Evolutionary conservation across 2,329 filamentous ascomycete genomes (phyloP).

Genomic region (Cyclaneusma minus): DNA sequence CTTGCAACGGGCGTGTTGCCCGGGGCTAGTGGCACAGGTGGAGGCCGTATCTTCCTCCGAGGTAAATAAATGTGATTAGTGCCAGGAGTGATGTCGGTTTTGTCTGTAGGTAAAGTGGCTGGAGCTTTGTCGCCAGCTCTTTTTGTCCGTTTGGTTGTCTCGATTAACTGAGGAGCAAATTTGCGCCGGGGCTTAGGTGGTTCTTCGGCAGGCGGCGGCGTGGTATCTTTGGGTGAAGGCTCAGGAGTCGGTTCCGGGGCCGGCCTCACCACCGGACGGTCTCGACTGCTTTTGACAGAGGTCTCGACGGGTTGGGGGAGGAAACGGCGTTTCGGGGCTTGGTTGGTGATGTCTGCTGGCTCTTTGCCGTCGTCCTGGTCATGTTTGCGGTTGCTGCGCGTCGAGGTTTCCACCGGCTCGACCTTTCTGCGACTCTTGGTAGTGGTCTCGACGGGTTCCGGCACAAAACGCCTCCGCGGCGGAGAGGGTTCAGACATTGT

Average conservation of each 20-base stretch:
- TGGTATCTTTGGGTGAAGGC: slow-evolving; percentile 32
- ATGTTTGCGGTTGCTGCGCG: slow-evolving; percentile 22
- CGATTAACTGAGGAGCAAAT: slow-evolving; percentile 69
- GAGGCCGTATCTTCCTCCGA: slow-evolving; percentile 5
- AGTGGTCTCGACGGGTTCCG: slow-evolving; percentile 19
- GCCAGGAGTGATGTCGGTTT: slow-evolving; percentile 53
- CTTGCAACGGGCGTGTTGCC: slow-evolving; percentile 25
- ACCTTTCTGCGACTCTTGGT: slow-evolving; percentile 21
- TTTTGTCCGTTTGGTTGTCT: slow-evolving; percentile 59
- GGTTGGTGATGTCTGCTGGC: slow-evolving; percentile 6
- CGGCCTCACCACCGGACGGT: slow-evolving; percentile 27
- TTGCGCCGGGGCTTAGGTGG: slow-evolving; percentile 22
- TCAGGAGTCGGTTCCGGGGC: slow-evolving; percentile 42
- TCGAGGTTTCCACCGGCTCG: slow-evolving; percentile 26
- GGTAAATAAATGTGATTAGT: slow-evolving; percentile 11
- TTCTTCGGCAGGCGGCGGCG: slow-evolving; percentile 15
- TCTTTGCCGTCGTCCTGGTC: slow-evolving; percentile 10
- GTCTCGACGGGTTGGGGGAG: slow-evolving; percentile 59
- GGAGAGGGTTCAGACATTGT: slow-evolving; percentile 15
- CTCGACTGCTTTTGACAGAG: slow-evolving; percentile 43
- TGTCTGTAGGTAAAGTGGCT: slow-evolving; percentile 48
- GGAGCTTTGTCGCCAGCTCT: slow-evolving; percentile 48
- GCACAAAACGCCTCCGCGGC: slow-evolving; percentile 15
- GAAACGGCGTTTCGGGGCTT: slow-evolving; percentile 40
- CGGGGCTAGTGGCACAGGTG: slow-evolving; percentile 28